Evolutionary conservation across 2,329 filamentous ascomycete species (phyloP), one percentile per base, ranked within the genome.

Genomic region (Ascochyta pisi): DNA sequence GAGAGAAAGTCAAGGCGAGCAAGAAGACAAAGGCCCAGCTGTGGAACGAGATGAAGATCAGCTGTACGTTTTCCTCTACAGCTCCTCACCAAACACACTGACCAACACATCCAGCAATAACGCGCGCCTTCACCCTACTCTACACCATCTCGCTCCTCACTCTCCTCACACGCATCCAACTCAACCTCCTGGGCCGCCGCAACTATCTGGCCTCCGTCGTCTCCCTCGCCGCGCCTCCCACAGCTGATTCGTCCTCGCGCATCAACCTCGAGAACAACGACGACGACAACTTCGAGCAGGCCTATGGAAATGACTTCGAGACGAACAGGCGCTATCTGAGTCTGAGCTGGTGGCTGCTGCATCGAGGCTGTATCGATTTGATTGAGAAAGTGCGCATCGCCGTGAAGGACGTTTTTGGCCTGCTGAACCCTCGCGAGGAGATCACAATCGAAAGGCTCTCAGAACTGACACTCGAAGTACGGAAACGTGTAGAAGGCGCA

Each of bases 21-120:
- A 91, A 87, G 75, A 93, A 89, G 79, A 92, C 88, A 58, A 98
- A 98, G 83, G 86, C 91, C 45, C 93, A 98, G 79, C 82, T 99
- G 40, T 99, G 95, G 95, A 93, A 96, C 75, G 94, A 99, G 72
- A 85, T 99, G 76, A 97, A 96, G 71, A 96, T 98, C 65, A 92
- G 89, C 78, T 93, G 92, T 96, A 79, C 73, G 89, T 81, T 23
- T 1, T 16, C 12, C 10, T 16, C 8, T 10, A 22, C n/a, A n/a
- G 4, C 6, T 23, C n/a, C n/a, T 37, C 31, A 23, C 3, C 5
- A 40, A 12, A 12, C 10, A 27, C 6, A 15, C 6, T 4, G 8
- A 45, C 60, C 67, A 53, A 69, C 59, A 22, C 46, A 31, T 31
- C 35, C 66, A 95, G 93, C 95, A 8, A 90, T 98, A 68, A 95